These are phyloP conservation scores for Brettanomyces anomalus DNA, from an alignment of 805 yeast species.

Conservation along the genomic window DNA sequence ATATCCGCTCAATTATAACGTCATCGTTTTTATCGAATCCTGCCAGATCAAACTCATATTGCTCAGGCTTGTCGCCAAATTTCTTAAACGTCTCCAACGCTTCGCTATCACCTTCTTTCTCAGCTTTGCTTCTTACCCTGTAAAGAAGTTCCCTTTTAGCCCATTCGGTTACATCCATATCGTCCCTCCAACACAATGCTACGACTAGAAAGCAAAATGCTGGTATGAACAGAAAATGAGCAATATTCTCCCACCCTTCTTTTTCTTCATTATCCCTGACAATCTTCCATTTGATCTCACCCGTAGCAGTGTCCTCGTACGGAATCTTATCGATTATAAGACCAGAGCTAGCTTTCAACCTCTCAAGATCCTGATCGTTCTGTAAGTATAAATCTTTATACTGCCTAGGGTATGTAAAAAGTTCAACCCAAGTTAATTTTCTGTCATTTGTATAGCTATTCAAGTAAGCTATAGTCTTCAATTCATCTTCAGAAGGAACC, in stretches of 20 bases:
- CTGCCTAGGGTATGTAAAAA: constrained; percentile 41
- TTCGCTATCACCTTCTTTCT: constrained; percentile 45
- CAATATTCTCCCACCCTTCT: constrained; percentile 81
- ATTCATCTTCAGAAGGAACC: constrained; percentile 59
- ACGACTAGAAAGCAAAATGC: constrained; percentile 50
- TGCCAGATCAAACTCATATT: constrained; percentile 39
- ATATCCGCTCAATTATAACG: constrained; percentile 69
- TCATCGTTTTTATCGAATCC: constrained; percentile 65
- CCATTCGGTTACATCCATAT: constrained; percentile 55
- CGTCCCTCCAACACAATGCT: constrained; percentile 41
- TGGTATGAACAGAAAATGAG: constrained; percentile 67
- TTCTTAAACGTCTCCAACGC: constrained; percentile 36
- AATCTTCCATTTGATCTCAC: constrained; percentile 70
- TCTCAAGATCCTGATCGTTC: constrained; percentile 53
- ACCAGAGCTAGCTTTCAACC: constrained; percentile 49
- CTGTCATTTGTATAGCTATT: constrained; percentile 50
- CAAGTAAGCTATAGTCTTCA: constrained; percentile 63
- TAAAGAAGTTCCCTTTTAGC: constrained; percentile 74
- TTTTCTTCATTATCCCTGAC: constrained; percentile 59
- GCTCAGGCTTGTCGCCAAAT: constrained; percentile 29
- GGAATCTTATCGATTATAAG: constrained; percentile 78
- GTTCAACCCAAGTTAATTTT: constrained; percentile 41
- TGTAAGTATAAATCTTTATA: constrained; percentile 43
- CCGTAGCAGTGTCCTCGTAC: constrained; percentile 68
- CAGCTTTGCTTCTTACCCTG: constrained; percentile 62